These are phyloP conservation scores for Apiospora kogelbergensis DNA, from an alignment of 2,329 filamentous ascomycete genomes.

Conservation along the genomic window DNA sequence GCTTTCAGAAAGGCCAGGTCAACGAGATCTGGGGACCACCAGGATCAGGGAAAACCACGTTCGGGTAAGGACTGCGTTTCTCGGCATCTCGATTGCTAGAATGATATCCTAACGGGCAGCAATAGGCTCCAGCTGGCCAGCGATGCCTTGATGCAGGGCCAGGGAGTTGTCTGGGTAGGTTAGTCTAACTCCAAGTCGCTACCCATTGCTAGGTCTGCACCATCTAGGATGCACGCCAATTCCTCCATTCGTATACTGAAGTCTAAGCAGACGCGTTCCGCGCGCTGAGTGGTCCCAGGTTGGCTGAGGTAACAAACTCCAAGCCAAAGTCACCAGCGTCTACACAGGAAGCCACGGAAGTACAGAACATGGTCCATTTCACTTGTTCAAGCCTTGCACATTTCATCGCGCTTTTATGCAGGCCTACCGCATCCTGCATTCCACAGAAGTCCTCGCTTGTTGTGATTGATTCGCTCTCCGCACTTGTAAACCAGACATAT, in stretches of 20 bases:
- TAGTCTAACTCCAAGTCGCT: conserved; percentile 32
- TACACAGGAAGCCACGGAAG: conserved; percentile 2
- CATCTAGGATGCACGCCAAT: background rate
- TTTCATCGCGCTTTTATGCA: conserved; percentile 71
- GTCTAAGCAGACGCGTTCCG: conserved; percentile 44
- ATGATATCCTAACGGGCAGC: conserved; percentile 15
- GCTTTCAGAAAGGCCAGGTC: conserved; percentile 73
- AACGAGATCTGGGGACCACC: conserved; percentile 88
- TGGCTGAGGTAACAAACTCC: conserved; percentile 29
- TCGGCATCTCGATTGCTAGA: background rate
- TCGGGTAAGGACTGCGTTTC: conserved; percentile 60
- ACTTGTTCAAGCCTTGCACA: conserved; percentile 64
- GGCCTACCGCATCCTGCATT: conserved; percentile 64
- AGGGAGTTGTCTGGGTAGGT: conserved; percentile 82
- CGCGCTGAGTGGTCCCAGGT: conserved; percentile 37
- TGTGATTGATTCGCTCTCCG: conserved; percentile 76
- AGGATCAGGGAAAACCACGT: conserved; percentile 79
- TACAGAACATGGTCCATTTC: conserved; percentile 42
- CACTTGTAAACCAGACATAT: conserved; percentile 74
- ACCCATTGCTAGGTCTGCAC: background rate
- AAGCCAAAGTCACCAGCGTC: conserved; percentile 10
- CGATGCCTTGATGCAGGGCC: conserved; percentile 59
- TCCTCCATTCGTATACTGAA: conserved; percentile 17
- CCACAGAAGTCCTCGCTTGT: conserved; percentile 65
- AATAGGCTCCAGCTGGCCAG: conserved; percentile 68